These are phyloP conservation scores for Petrea volubilis DNA, from an alignment of 257 asterid species.

Conservation along the genomic window DNA sequence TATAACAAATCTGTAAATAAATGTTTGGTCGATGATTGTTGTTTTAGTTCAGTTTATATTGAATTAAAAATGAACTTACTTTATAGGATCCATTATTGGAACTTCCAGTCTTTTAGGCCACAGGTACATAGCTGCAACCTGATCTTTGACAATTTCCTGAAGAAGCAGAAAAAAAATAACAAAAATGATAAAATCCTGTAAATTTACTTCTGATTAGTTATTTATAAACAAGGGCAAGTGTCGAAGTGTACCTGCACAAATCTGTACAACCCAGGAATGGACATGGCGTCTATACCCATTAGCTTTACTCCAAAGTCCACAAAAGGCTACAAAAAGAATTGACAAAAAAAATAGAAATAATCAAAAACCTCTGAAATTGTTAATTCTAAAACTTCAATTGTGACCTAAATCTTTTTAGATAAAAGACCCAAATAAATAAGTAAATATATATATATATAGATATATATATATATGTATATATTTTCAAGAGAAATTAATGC, in stretches of 20 bases:
- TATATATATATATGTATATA: background rate
- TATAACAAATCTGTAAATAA: too few species aligned
- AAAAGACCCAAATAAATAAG: background rate
- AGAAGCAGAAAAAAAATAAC: background rate
- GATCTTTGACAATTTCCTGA: slow-evolving; percentile 83
- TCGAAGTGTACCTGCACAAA: slow-evolving; percentile 63
- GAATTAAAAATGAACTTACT: slow-evolving; percentile 40
- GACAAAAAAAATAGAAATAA: background rate
- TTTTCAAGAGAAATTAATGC: background rate
- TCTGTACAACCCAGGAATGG: slow-evolving; percentile 84
- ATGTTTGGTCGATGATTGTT: too few species aligned
- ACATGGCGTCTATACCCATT: slow-evolving; percentile 87
- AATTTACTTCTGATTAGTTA: background rate
- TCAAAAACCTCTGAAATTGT: background rate
- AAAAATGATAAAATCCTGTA: background rate
- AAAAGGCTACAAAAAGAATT: slow-evolving; percentile 67
- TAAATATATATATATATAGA: too few species aligned
- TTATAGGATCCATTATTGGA: slow-evolving; percentile 76
- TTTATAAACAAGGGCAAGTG: background rate
- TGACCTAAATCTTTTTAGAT: background rate
- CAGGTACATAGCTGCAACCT: slow-evolving; percentile 89
- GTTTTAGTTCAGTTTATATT: background rate
- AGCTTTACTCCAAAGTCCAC: slow-evolving; percentile 93
- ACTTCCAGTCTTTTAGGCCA: slow-evolving; percentile 98
- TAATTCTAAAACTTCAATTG: background rate